These are phyloP conservation scores for Typha latifolia DNA, from an alignment of 176 grass and related monocot species.

Conservation along the genomic window DNA sequence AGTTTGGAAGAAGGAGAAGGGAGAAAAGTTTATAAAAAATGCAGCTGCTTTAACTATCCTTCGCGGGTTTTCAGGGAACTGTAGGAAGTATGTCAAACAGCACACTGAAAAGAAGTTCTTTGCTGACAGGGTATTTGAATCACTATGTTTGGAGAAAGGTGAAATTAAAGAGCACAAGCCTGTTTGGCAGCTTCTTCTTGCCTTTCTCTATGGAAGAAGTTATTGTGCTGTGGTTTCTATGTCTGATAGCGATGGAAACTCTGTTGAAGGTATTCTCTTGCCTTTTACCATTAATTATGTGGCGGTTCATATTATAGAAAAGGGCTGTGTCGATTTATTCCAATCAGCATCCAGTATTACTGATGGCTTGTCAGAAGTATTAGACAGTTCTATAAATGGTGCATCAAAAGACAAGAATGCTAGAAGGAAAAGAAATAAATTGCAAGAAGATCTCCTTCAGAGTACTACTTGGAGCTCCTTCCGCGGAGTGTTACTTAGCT, in stretches of 20 bases:
- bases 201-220: conserved; percentile 50
- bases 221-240: conserved; percentile 55
- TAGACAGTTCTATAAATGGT: conserved; percentile 11
- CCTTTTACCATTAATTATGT: conserved; percentile 63
- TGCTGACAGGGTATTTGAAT: conserved; percentile 49
- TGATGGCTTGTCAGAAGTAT: background rate
- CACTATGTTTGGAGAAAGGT: conserved; percentile 32
- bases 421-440: conserved; percentile 53
- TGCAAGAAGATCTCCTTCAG: conserved; percentile 43
- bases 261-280: conserved; percentile 52
- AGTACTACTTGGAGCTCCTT: conserved; percentile 34
- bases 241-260: conserved; percentile 31
- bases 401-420: conserved; percentile 26
- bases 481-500: conserved; percentile 38
- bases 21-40: conserved; percentile 21
- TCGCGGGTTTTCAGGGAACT: conserved; percentile 28
- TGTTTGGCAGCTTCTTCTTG: conserved; percentile 86
- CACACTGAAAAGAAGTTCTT: conserved; percentile 34
- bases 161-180: conserved; percentile 35
- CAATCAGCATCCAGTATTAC: conserved; percentile 6
- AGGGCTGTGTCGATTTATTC: conserved; percentile 22
- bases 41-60: conserved; percentile 37
- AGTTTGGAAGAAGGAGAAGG: conserved; percentile 30
- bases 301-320: conserved; percentile 45
- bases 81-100: conserved; percentile 20